Base-by-base conservation (phyloP, 441 rosid species). In the Geranium incanum region DNA sequence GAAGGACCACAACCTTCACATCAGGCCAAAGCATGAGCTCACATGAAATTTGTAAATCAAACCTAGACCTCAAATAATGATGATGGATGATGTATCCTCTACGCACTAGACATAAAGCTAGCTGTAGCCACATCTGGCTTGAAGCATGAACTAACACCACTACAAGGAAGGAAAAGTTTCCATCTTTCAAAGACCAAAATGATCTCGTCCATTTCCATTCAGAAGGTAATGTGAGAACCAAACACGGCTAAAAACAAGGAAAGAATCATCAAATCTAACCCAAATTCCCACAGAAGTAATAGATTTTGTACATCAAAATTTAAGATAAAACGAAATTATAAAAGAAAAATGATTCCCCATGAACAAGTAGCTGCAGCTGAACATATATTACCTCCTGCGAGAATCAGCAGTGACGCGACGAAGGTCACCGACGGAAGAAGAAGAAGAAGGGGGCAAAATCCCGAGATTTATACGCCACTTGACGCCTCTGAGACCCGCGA, bases 391-490 rank as follows among this genome's bases (percentile, higher is more conserved):
- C 98, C 98, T 84, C 75, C 98, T 72, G 76, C 98, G 87, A 76
- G 88, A 86, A 86, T 91, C 93, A 62, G 99, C 97, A 3, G 92
- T 87, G 70, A 84, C 87, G 71, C 90, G 83, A 0, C 98, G 96
- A 70, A 94, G 89, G 80, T 90, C 86, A 71, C 88, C 95, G 52
- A 94, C 71, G 36, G 91, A 72, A 74, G 91, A 82, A 43, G 89
- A 82, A 41, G 88, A 78, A 63, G 87, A 77, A 71, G 84, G 68
- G 19, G 96, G 94, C 57, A 94, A 63, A 77, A 92, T 83, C 76
- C 91, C 94, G 16, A 92, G 99, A 86, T 90, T 80, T 3, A 92
- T 77, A 66, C 97, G 92, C 99, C 99, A 94, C 70, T 78, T 82
- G 11, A 91, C 94, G 12, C 97, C 89, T 78, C 97, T 84, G 18